These are phyloP conservation scores for Parsonsia alboflavescens DNA, from an alignment of 257 asterid genomes.

Conservation along the genomic window DNA sequence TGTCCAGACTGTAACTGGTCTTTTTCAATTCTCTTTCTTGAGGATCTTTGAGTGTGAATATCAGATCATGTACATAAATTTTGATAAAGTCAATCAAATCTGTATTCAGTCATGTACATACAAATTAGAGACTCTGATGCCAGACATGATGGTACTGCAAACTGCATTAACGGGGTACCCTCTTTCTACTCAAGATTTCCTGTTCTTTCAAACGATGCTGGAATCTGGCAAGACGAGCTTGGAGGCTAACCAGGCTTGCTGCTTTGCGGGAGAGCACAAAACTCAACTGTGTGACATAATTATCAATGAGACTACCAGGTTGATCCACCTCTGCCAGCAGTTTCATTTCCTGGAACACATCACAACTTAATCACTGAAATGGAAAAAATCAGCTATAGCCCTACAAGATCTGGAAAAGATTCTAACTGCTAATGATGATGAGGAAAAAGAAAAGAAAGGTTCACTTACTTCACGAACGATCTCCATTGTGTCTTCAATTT, in stretches of 20 bases:
- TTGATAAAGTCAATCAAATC: neutral
- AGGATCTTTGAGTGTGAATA: neutral
- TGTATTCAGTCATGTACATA: neutral
- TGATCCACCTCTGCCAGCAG: constrained; percentile 88
- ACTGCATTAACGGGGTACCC: constrained; percentile 49
- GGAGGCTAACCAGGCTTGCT: constrained; percentile 87
- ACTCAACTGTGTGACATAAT: constrained; percentile 77
- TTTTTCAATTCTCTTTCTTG: neutral
- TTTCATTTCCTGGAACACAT: constrained; percentile 80
- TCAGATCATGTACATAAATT: neutral
- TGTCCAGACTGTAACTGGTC: neutral
- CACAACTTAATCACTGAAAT: constrained; percentile 1
- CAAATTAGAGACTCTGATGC: neutral
- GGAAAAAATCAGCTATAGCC: no score
- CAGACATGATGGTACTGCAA: neutral
- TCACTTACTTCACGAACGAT: constrained; percentile 81
- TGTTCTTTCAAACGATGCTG: constrained; percentile 95
- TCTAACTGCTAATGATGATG: neutral
- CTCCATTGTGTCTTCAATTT: constrained; percentile 97
- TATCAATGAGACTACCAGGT: constrained; percentile 91
- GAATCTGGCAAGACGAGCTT: constrained; percentile 95
- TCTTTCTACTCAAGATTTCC: constrained; percentile 86
- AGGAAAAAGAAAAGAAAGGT: constrained; percentile 8
- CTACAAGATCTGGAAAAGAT: neutral
- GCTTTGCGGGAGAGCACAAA: constrained; percentile 93